Evolutionary conservation across 495 filamentous ascomycete genomes (phyloP).

Genomic region (Pseudoneurospora amorphoporcata): DNA sequence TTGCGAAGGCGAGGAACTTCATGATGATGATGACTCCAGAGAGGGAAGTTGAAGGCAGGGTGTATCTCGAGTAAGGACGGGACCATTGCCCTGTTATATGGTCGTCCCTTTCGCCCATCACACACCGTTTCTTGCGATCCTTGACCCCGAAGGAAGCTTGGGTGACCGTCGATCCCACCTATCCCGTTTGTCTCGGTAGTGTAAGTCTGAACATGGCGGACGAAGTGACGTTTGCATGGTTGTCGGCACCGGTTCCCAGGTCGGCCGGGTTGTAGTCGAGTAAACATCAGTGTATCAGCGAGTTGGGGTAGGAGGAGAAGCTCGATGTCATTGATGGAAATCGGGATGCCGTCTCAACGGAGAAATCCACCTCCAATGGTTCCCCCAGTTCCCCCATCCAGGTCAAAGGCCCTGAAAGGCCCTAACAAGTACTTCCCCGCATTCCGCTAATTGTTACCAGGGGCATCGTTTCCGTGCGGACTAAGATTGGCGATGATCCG

Average conservation of each 20-base stretch:
- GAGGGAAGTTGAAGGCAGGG: neutral
- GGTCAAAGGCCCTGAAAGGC: neutral
- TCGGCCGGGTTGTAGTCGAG: neutral
- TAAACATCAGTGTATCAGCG: neutral
- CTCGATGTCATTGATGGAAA: conserved; percentile 8
- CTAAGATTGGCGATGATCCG: neutral
- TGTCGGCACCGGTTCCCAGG: neutral
- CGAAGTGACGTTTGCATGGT: neutral
- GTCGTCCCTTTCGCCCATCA: neutral
- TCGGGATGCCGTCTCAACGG: conserved; percentile 3
- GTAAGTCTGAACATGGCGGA: neutral
- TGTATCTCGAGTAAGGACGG: neutral
- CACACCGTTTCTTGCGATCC: neutral
- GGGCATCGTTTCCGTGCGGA: neutral
- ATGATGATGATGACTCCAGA: conserved; percentile 4
- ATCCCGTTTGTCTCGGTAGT: neutral
- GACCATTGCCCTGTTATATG: neutral
- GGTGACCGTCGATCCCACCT: neutral
- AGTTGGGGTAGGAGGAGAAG: neutral
- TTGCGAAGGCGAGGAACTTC: conserved; percentile 8
- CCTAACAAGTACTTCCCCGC: neutral
- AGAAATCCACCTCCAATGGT: conserved; percentile 2
- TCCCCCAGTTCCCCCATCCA: neutral
- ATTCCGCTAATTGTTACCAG: neutral
- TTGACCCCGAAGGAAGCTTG: neutral